Evolutionary conservation across 805 yeast genomes (phyloP), one percentile per base, ranked within the genome.

Genomic region (Lachancea lanzarotensis): DNA sequence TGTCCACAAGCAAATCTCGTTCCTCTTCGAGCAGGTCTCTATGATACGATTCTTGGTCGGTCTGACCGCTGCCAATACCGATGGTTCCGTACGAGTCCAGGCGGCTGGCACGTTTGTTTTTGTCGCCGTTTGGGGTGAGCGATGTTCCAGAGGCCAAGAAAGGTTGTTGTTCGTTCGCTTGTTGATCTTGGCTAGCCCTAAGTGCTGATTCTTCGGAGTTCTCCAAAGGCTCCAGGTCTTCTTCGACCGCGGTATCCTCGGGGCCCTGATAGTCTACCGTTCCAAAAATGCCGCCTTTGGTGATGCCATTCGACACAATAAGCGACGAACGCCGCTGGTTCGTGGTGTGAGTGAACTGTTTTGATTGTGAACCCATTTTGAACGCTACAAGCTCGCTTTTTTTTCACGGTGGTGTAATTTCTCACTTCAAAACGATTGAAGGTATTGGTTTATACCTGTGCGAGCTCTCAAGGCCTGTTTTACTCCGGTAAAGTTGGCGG

Each of bases 1-100:
- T 63, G 45, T 60, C 66, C 17, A 58, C 47, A n/a, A 63, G 49
- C 38, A 63, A 43, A 35, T 63, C 65, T n/a, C 67, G 50, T 42
- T 63, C 65, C 37, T 63, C 64, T 17, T 57, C 58, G 1, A 63
- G 32, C 9, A 61, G 44, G 33, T 51, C 47, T 31, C 52, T 56
- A 8, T 53, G 45, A n/a, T 53, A 47, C 3, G 57, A 51, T 20
- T 32, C 35, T 2, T 45, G 45, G 11, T 8, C 8, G 25, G 25
- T 22, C 8, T 4, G 8, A 6, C 25, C 25, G 25, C 13, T 7
- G 13, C 15, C 31, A 29, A 22, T 43, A 45, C 18, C 47, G 48
- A 12, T 43, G 46, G 16, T 34, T 3, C 39, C 39, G 20, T 36
- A 36, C 15, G 39, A 36, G 39, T 15, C 15, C 17, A 12, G 31